These are phyloP conservation scores for Loxodes magnus DNA, from an alignment of 73 alveolate genomes.

Conservation along the genomic window DNA sequence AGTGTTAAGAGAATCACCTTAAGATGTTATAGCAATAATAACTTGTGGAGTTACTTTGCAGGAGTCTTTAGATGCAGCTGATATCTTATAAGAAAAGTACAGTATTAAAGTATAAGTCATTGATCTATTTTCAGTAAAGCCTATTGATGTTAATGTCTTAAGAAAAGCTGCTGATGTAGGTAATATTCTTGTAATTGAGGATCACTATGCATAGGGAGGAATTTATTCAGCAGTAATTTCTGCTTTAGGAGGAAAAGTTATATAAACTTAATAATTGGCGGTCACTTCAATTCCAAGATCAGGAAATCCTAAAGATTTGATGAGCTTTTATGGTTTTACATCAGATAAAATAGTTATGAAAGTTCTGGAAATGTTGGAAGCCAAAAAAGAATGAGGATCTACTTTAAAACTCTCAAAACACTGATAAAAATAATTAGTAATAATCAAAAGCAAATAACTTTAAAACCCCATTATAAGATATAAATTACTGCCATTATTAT, in stretches of 20 bases:
- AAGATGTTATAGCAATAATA: conserved; percentile 30
- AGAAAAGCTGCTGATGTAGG: conserved; percentile 19
- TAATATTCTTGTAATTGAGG: conserved; percentile 47
- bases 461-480: no score
- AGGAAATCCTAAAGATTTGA: no score
- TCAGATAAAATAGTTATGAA: no score
- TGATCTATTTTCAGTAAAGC: conserved; percentile 56
- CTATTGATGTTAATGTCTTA: conserved; percentile 34
- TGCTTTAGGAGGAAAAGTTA: conserved; percentile 36
- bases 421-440: no score
- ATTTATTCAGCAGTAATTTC: conserved; percentile 38
- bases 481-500: no score
- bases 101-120: conserved; percentile 37
- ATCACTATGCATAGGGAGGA: conserved; percentile 67
- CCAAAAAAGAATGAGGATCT: no score
- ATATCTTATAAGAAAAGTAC: conserved; percentile 21
- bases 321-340: no score
- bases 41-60: conserved; percentile 60
- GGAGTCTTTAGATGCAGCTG: conserved; percentile 41
- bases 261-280: no score
- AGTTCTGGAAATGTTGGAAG: no score
- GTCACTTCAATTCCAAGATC: no score
- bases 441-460: no score
- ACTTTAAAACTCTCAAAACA: no score
- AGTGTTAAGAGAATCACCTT: conserved; percentile 13